Base-by-base conservation (phyloP, 2,329 filamentous ascomycete genomes). In the Ceratocystiopsis brevicomis region DNA sequence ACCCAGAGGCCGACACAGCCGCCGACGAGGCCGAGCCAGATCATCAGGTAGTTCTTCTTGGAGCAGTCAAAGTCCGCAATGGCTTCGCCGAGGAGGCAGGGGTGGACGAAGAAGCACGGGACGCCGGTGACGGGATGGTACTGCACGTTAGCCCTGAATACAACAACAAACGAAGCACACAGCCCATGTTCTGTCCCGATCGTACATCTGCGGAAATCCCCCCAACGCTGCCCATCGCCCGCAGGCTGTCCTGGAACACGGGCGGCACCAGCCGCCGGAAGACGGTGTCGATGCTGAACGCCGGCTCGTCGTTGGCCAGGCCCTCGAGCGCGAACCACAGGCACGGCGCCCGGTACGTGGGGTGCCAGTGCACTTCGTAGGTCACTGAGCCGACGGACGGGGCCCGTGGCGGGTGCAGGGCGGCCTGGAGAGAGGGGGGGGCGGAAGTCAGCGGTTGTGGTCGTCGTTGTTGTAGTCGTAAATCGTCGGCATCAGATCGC, bases 11-110 rank as follows among this genome's bases (percentile, higher is more conserved):
- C 82, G 37, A 94, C 80, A 51, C 76, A 78, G 42, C 74, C 74
- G 46, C 87, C 88, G 38, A 93, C 74, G 45, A 93, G 64, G n/a
- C 87, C 87, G 48, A 95, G 68, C 87, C 88, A 96, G 44, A 85
- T 63, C 61, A 85, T 72, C 54, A 96, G 67, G 64, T 96, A 96
- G 53, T 78, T 68, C 53, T 77, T 60, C 57, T 67, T 64, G 56
- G 67, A 59, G 52, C 73, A 76, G 52, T 71, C 62, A 53, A 85
- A 76, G 42, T 64, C 66, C 51, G 67, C 66, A 71, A 96, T 81
- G 42, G 82, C 81, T 50, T 88, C 80, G 44, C 81, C 81, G 10
- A 90, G 82, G 57, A 83, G 75, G 61, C 90, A 96, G 19, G 90
- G 88, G 62, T 98, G 90, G 52, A 96, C 71, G 60, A 94, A 95